phyloP scores from a whole-genome alignment of 805 yeast genomes.

The Candida corydali region DNA sequence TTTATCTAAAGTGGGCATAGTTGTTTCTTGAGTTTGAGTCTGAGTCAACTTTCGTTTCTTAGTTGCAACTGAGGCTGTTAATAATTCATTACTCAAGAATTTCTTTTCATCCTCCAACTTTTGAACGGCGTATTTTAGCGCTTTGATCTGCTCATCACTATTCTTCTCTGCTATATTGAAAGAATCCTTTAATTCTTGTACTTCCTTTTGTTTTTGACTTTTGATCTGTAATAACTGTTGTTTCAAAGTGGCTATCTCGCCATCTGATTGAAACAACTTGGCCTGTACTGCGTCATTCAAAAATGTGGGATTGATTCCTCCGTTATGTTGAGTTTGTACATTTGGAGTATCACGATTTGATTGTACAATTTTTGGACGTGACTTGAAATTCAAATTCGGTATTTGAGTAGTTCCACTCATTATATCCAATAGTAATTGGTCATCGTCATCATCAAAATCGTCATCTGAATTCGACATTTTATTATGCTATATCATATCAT shows the following conservation, averaged over 20 bases:
- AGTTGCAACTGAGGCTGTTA: slow-evolving; percentile 21
- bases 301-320: not conserved
- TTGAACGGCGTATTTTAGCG: slow-evolving; percentile 28
- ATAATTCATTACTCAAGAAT: slow-evolving; percentile 36
- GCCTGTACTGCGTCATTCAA: slow-evolving; percentile 17
- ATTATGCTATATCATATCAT: slow-evolving; percentile 1
- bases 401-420: slow-evolving; percentile 23
- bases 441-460: slow-evolving; percentile 28
- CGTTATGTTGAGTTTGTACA: not conserved
- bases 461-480: slow-evolving; percentile 9
- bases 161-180: slow-evolving; percentile 13
- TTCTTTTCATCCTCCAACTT: slow-evolving; percentile 41
- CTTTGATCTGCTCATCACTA: slow-evolving; percentile 28
- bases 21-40: not conserved
- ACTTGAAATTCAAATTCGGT: too few relatives aligned
- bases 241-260: slow-evolving; percentile 77
- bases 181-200: slow-evolving; percentile 18
- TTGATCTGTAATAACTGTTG: slow-evolving; percentile 53
- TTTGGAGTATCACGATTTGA: too few relatives aligned
- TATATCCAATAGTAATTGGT: slow-evolving; percentile 48
- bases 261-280: slow-evolving; percentile 53
- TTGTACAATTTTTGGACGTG: too few relatives aligned
- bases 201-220: slow-evolving; percentile 35
- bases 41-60: slow-evolving; percentile 10
- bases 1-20: not conserved